phyloP scores from a whole-genome alignment of 352 stramenopile species.

The Phytophthora europaea region DNA sequence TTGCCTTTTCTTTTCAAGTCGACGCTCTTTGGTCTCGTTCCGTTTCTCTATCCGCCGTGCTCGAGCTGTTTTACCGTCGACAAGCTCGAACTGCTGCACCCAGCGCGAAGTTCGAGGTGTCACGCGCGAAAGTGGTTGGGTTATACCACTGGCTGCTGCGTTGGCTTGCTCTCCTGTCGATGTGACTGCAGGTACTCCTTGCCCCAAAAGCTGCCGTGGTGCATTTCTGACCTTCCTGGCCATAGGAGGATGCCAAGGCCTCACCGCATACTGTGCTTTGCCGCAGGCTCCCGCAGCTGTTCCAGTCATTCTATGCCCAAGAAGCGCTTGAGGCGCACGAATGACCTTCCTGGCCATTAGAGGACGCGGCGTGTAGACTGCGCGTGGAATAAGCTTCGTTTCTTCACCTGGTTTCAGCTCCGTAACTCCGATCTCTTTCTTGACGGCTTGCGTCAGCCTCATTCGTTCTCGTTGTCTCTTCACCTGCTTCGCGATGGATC shows the following conservation, averaged over 20 bases:
- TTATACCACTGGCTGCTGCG: background rate
- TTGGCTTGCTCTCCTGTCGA: background rate
- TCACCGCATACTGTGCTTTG: too few species aligned
- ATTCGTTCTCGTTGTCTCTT: conserved; percentile 8
- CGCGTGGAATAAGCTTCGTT: background rate
- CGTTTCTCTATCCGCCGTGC: conserved; percentile 26
- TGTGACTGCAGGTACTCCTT: background rate
- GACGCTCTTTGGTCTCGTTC: background rate
- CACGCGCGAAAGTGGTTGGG: background rate
- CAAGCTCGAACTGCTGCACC: conserved; percentile 28
- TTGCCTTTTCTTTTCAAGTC: conserved; percentile 11
- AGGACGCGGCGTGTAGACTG: background rate
- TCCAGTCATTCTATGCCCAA: background rate
- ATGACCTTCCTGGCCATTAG: conserved; percentile 3
- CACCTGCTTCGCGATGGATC: background rate
- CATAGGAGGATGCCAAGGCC: background rate
- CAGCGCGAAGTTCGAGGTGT: conserved; percentile 5
- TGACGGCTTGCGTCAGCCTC: background rate
- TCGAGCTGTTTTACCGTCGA: conserved; percentile 26
- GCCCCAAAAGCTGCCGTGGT: background rate
- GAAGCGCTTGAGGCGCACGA: background rate
- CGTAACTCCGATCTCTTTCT: background rate
- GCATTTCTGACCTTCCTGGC: background rate
- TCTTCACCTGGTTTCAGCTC: background rate
- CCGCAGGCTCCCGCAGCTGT: background rate